Base-by-base conservation (phyloP, 805 yeast genomes). In the Monosporozyma aquatica region DNA sequence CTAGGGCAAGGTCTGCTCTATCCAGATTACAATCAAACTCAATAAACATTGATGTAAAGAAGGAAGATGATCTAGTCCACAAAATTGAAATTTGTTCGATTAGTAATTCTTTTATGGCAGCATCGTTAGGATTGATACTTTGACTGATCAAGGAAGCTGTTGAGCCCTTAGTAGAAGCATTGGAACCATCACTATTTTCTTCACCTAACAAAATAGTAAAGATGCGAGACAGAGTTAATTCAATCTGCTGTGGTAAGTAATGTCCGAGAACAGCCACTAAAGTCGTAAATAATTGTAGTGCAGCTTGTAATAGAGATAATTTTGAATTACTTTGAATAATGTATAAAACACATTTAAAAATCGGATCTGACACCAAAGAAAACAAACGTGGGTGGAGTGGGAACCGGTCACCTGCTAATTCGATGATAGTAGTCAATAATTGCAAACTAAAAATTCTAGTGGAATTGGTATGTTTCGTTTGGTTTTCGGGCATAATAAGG, bases 21-120 rank as follows among this genome's bases (percentile, higher is more conserved):
- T 87, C 95, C 49, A 87, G 79, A 56, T 87, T 90, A 62, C 97
- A 90, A 60, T 92, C 98, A 59, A 79, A 92, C 43, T 80, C 80
- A 43, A 84, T 79, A 58, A 84, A 92, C 27, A 89, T 61, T 35
- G 78, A 74, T 11, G 87, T 75, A 59, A 87, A 87, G 44, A 86
- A 80, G 3, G 74, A 66, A 1, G 95, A 90, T 0, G 85, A 76
- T 44, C 95, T 72, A 5, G 81, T 74, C 95, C 94, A 84, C 23
- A 84, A 63, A 38, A 82, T 77, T 3, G 95, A 83, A 2, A 90
- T 64, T 10, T 89, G 79, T 62, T 92, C 98, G 33, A 89, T 74
- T 50, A 92, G 69, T 46, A 85, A 70, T 58, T 92, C 98, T 50
- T 90, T 82, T 1, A 80, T 65, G n/a, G 66, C 67, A 13, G 40